phyloP scores from a whole-genome alignment of 257 asterid species.

The Solanum boliviense region DNA sequence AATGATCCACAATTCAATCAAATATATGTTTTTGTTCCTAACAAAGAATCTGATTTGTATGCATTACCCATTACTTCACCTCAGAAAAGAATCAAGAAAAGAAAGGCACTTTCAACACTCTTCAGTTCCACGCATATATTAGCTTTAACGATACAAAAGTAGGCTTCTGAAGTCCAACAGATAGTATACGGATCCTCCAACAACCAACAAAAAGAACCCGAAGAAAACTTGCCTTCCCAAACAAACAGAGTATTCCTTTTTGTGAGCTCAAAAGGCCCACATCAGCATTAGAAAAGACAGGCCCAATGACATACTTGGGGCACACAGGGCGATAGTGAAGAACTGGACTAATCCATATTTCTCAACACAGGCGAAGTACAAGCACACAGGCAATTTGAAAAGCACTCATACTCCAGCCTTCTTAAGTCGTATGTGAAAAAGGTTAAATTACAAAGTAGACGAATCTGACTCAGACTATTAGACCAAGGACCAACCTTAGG shows the following conservation, averaged over 20 bases:
- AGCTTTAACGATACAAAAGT: background rate
- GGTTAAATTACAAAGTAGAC: background rate
- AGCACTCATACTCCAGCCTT: background rate
- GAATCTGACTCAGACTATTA: background rate
- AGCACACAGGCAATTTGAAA: background rate
- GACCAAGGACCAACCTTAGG: background rate
- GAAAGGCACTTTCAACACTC: background rate
- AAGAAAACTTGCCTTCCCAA: background rate
- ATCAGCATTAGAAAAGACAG: background rate
- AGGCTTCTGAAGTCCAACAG: background rate
- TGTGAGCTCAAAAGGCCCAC: background rate
- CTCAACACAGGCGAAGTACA: background rate
- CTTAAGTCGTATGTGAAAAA: background rate
- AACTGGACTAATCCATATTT: background rate
- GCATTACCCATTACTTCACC: background rate
- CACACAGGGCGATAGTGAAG: background rate
- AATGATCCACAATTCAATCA: background rate
- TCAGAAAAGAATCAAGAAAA: background rate
- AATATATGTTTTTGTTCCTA: background rate
- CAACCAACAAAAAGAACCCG: background rate
- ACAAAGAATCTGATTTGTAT: background rate
- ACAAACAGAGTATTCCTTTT: background rate
- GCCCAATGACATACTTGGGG: background rate
- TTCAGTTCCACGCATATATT: background rate
- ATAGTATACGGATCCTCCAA: background rate